Percentiles rank a stretch among this genome's conserved stretches.
Evolutionary conservation across 106 monocot genomes (phyloP).

Genomic region (Dendrobium catenatum): DNA sequence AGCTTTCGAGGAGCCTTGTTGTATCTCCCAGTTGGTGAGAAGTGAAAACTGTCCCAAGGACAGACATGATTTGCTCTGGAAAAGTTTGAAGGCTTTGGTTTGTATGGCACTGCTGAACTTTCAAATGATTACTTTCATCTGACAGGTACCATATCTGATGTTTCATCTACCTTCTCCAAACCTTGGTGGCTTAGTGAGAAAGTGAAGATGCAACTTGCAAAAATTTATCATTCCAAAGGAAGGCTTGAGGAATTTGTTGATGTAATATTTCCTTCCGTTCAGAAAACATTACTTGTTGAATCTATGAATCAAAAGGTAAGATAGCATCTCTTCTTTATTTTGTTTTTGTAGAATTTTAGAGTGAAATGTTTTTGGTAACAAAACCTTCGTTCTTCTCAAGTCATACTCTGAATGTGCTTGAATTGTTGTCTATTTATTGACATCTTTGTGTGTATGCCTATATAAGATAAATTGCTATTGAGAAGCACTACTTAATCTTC

Average conservation of each 20-base stretch:
- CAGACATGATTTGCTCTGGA: not conserved
- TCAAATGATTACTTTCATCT: not conserved
- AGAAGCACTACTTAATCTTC: not conserved
- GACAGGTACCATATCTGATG: slow-evolving; percentile 5
- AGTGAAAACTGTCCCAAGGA: not conserved
- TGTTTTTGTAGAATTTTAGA: not conserved
- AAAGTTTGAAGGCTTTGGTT: not conserved
- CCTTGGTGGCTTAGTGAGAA: slow-evolving; percentile 80
- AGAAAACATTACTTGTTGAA: slow-evolving; percentile 63
- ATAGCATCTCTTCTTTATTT: not conserved
- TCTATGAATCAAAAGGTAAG: slow-evolving; percentile 61
- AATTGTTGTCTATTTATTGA: not conserved
- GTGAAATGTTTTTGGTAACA: not conserved
- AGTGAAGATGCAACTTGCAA: slow-evolving; percentile 78
- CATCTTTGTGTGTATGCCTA: not conserved
- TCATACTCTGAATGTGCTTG: not conserved
- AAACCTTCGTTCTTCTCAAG: not conserved
- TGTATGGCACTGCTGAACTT: not conserved
- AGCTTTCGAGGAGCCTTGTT: not conserved
- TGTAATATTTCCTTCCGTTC: slow-evolving; percentile 44
- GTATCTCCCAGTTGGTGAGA: not conserved
- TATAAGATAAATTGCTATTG: not conserved
- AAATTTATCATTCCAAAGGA: slow-evolving; percentile 65
- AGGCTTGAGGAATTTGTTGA: slow-evolving; percentile 74
- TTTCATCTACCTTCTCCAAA: slow-evolving; percentile 8